Evolutionary conservation across 495 filamentous ascomycete species (phyloP).

Genomic region (Delitschia confertaspora): DNA sequence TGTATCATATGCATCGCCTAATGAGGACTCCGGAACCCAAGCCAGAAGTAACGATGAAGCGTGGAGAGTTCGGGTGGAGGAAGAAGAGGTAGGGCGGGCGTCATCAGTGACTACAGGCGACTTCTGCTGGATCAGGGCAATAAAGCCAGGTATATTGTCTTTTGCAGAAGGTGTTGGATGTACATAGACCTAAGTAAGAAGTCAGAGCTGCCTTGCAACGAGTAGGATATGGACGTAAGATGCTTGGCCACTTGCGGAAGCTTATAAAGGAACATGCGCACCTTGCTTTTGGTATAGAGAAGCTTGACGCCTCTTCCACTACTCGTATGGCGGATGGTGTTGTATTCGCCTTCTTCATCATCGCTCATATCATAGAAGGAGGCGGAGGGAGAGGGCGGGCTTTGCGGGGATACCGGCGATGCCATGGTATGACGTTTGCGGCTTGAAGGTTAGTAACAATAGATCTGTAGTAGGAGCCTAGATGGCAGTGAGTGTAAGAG

Average conservation of each 20-base stretch:
- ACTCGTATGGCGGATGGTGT: constrained; percentile 79
- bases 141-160: constrained; percentile 95
- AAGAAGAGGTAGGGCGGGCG: constrained; percentile 41
- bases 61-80: constrained; percentile 43
- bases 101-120: constrained; percentile 33
- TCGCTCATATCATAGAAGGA: constrained; percentile 97
- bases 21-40: constrained; percentile 85
- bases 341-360: constrained; percentile 90
- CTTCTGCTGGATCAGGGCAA: constrained; percentile 91
- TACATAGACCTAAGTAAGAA: constrained; percentile 67
- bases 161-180: constrained; percentile 87
- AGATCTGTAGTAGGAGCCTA: too few relatives aligned
- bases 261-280: constrained; percentile 29
- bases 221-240: too few relatives aligned
- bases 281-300: constrained; percentile 96
- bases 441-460: too few relatives aligned
- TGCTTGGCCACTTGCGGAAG: background rate
- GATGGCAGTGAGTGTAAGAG: too few relatives aligned
- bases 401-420: constrained; percentile 12
- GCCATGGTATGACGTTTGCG: constrained; percentile 20
- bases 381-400: constrained; percentile 65
- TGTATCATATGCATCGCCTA: constrained; percentile 75
- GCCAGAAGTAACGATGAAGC: constrained; percentile 69
- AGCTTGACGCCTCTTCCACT: constrained; percentile 84
- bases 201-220: constrained; percentile 1